A percentile compares a stretch with the other conserved stretches of the same genome.
phyloP scores from a whole-genome alignment of 2,329 filamentous ascomycete genomes.

The Chaetomium sp. region DNA sequence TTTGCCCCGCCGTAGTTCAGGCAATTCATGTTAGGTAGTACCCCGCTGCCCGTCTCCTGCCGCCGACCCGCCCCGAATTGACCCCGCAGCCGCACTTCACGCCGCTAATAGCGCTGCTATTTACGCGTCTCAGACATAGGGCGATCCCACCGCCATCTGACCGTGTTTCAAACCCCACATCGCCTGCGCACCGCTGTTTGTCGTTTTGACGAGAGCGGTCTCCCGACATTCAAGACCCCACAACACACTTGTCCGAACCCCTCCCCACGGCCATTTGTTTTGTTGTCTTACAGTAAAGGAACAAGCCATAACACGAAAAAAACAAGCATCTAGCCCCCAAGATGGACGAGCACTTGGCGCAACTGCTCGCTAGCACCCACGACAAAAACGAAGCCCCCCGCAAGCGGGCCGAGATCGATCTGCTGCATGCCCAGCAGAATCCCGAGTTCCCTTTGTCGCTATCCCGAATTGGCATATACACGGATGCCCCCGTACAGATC shows the following conservation, averaged over 20 bases:
- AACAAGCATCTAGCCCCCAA: constrained; percentile 31
- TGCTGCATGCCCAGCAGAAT: constrained; percentile 69
- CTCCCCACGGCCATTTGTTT: background rate
- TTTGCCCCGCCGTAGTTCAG: background rate
- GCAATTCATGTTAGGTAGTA: background rate
- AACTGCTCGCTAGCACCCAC: constrained; percentile 85
- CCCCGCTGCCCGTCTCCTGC: background rate
- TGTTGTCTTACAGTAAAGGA: background rate
- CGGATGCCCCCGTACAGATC: constrained; percentile 70
- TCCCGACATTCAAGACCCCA: background rate
- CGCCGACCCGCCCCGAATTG: too few species aligned
- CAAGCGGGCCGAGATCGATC: constrained; percentile 82
- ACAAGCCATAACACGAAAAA: background rate
- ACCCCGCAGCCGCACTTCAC: constrained; percentile 9
- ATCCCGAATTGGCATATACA: constrained; percentile 76
- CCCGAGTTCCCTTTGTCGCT: constrained; percentile 78
- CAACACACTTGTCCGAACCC: background rate
- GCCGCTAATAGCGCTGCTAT: background rate
- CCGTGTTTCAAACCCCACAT: constrained; percentile 14
- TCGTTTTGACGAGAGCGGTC: constrained; percentile 7
- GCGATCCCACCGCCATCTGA: constrained; percentile 3
- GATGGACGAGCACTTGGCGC: constrained; percentile 93
- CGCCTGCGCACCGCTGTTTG: background rate
- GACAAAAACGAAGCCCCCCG: constrained; percentile 73
- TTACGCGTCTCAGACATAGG: constrained; percentile 10